These are phyloP conservation scores for Aspergillus unguis DNA, from an alignment of 2,329 filamentous ascomycete genomes.

Conservation along the genomic window DNA sequence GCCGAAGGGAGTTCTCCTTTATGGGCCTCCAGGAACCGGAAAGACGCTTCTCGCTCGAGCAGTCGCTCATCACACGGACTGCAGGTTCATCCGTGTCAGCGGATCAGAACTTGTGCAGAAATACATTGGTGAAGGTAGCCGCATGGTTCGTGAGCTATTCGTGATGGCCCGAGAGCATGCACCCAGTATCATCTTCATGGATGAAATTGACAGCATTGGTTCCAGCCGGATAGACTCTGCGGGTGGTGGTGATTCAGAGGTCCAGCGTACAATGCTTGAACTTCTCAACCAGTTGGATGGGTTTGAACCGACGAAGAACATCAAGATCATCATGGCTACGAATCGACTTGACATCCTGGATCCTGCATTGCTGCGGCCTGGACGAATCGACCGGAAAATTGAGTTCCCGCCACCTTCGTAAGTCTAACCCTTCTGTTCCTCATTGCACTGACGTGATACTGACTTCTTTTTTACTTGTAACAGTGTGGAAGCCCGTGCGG, in stretches of 20 bases:
- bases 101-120: constrained; percentile 97
- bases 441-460: constrained; percentile 8
- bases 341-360: constrained; percentile 97
- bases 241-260: constrained; percentile 92
- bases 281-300: constrained; percentile 97
- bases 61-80: constrained; percentile 96
- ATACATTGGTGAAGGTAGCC: constrained; percentile 96
- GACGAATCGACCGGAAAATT: constrained; percentile 97
- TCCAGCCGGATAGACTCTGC: constrained; percentile 95
- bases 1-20: constrained; percentile 94
- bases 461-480: constrained; percentile 15
- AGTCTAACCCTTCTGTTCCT: constrained; percentile 21
- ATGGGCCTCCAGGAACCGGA: constrained; percentile 93
- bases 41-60: constrained; percentile 94
- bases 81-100: constrained; percentile 97
- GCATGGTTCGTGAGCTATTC: constrained; percentile 98
- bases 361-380: constrained; percentile 89
- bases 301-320: constrained; percentile 99
- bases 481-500: constrained; percentile 84
- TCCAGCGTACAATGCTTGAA: constrained; percentile 98
- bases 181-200: constrained; percentile 99
- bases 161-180: constrained; percentile 98
- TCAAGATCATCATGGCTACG: constrained; percentile 99
- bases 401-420: constrained; percentile 92
- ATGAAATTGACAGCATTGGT: constrained; percentile 98